Base-by-base conservation (phyloP, 2,329 filamentous ascomycete species). In the Colletotrichum liaoningense region DNA sequence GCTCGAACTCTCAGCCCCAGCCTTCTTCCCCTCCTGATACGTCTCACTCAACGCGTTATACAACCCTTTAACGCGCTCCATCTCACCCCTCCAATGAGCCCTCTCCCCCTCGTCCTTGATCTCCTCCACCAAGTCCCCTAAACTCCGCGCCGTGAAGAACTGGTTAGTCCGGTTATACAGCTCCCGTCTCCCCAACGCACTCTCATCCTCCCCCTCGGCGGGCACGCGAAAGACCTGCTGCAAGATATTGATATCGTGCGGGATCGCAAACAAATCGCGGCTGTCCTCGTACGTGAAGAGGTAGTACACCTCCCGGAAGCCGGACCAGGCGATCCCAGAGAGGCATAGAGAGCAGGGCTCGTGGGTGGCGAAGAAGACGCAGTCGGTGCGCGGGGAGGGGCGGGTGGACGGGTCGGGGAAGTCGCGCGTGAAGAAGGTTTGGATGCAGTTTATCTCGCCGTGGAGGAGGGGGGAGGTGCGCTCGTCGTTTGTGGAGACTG, bases 361-460 rank as follows among this genome's bases (percentile, higher is more conserved):
- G 77, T 90, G 88, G 0, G 89, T 90, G 5, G 88, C 86, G 72
- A 90, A 85, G 81, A 91, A 90, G 77, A 91, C 77, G 80, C 88
- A 90, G 76, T 88, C 86, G 9, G 80, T 79, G 5, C 76, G 74
- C 2, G 85, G 81, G 49, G 79, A 79, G 0, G 86, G 85, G 1
- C 86, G 83, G 12, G 81, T 76, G 46, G 78, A 72, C 3, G 85
- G 77, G 59, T 79, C 74, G 14, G 83, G 78, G 72, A 81, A 80
- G 24, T 77, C 77, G 1, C 78, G 78, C 0, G 83, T 83, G 80
- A 89, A 90, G 81, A 90, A 90, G 38, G 86, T 80, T 76, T 90
- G 88, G 79, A 91, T 90, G 82, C 88, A 90, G 79, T 90, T 88
- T 79, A 90, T 89, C 76, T 91, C 89, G 73, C 88, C 89, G 78